Evolutionary conservation across 441 rosid genomes (phyloP).

Genomic region (Erodium chrysanthum): DNA sequence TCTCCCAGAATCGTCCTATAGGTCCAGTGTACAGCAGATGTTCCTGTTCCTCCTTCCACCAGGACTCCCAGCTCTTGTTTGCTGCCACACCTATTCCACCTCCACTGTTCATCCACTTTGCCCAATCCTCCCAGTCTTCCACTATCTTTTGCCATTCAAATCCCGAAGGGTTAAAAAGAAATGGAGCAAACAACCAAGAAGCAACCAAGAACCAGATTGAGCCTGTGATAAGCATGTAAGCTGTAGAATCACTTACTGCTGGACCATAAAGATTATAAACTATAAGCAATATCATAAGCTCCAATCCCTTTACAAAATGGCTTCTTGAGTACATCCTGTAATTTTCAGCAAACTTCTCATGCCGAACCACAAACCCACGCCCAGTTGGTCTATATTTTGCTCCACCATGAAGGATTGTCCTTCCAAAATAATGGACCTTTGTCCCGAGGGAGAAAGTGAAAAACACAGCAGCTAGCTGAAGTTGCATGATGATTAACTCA

Average conservation of each 20-base stretch:
- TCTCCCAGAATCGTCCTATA: slow-evolving; percentile 60
- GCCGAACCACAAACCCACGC: slow-evolving; percentile 25
- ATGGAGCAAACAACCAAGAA: slow-evolving; percentile 27
- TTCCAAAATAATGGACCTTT: slow-evolving; percentile 34
- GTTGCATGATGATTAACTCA: slow-evolving; percentile 81
- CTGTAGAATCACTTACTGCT: slow-evolving; percentile 27
- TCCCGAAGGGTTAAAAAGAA: slow-evolving; percentile 25
- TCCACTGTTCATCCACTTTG: slow-evolving; percentile 21
- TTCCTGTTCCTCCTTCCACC: slow-evolving; percentile 76
- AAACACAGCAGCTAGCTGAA: slow-evolving; percentile 82
- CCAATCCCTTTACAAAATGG: slow-evolving; percentile 22
- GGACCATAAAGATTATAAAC: slow-evolving; percentile 59
- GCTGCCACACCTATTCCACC: slow-evolving; percentile 25
- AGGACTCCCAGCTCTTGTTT: slow-evolving; percentile 26
- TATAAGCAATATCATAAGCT: slow-evolving; percentile 47
- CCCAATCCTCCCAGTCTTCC: slow-evolving; percentile 27
- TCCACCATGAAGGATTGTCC: slow-evolving; percentile 24
- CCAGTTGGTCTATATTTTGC: slow-evolving; percentile 27
- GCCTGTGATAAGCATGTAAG: slow-evolving; percentile 41
- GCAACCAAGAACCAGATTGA: slow-evolving; percentile 24
- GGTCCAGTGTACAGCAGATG: slow-evolving; percentile 66
- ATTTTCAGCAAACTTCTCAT: slow-evolving; percentile 27
- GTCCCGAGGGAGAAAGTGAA: slow-evolving; percentile 98
- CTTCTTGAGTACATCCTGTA: slow-evolving; percentile 27
- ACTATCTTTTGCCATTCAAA: slow-evolving; percentile 33